Evolutionary conservation across 2,329 filamentous ascomycete genomes (phyloP), one percentile per base, ranked within the genome.

Genomic region (Ascochyta viciae-villosae): DNA sequence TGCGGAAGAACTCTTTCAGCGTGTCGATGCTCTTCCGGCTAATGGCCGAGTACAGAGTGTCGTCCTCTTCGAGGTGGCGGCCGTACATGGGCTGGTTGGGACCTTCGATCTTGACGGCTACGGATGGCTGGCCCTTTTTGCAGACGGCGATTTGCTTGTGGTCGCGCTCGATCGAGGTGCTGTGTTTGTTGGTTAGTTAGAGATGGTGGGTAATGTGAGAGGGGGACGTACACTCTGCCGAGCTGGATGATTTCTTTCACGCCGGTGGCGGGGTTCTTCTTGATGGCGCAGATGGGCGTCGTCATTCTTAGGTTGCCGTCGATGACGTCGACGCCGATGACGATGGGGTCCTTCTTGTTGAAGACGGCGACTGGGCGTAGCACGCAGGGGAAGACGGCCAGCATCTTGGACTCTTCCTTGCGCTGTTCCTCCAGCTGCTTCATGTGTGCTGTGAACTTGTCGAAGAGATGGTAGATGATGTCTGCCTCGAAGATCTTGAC

Each of bases 401-500:
- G 80, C 81, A 97, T 87, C 82, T 98, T 98, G 71, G 88, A 91
- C 71, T 98, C 93, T 72, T 98, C 94, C 83, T 97, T 97, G 82
- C 92, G 93, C 83, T 93, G 89, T 79, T 94, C 92, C 27, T 89
- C 83, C 65, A 96, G 85, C 67, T 90, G 83, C 27, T 88, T 88
- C 90, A 97, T 96, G 78, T 99, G 94, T 77, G 91, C 91, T 39
- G 91, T 98, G 80, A 99, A 99, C 63, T 90, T 84, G 77, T 99
- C 96, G 76, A 99, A 99, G 54, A 99, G 82, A 77, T 99, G 95
- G 78, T 99, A 99, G 73, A 99, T 99, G 69, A 99, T 99, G 77
- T 99, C 94, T 3, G 96, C 95, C 3, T 92, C 96, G 82, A 99
- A 99, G 69, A 99, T 91, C 83, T 96, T 98, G 80, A 99, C 91